phyloP scores from a whole-genome alignment of 345 rosid genomes.

The Arabis alpina region DNA sequence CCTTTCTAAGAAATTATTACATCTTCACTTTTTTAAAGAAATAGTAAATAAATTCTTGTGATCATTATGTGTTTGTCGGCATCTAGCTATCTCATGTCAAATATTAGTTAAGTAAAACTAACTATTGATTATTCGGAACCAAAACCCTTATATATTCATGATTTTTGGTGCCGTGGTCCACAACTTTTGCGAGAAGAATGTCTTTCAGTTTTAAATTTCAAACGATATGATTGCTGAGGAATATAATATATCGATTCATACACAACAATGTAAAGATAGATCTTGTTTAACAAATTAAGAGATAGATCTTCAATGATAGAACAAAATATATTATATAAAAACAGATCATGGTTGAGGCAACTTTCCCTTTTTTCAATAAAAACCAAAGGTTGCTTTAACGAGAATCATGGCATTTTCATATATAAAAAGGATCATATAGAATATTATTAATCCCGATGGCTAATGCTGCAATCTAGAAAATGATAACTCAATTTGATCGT shows the following conservation, averaged over 20 bases:
- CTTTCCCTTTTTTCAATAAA: constrained; percentile 44
- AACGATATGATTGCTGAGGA: constrained; percentile 34
- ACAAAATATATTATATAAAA: constrained; percentile 38
- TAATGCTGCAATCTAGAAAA: constrained; percentile 23
- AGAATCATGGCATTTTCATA: constrained; percentile 40
- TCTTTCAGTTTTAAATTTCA: constrained; percentile 36
- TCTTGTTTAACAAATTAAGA: constrained; percentile 41
- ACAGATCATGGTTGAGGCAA: constrained; percentile 42
- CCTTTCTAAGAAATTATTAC: constrained; percentile 38
- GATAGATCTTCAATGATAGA: constrained; percentile 42
- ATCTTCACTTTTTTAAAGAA: constrained; percentile 20
- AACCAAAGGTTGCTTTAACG: constrained; percentile 41
- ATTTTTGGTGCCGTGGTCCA: constrained; percentile 40
- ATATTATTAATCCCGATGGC: constrained; percentile 18
- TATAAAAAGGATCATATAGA: constrained; percentile 15
- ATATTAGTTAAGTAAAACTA: constrained; percentile 19
- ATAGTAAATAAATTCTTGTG: constrained; percentile 17
- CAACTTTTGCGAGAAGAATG: constrained; percentile 45
- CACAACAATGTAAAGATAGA: constrained; percentile 37
- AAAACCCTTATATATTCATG: constrained; percentile 17
- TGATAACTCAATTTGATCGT: constrained; percentile 3
- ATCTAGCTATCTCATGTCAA: constrained; percentile 40
- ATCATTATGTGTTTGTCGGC: constrained; percentile 44
- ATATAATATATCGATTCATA: constrained; percentile 35
- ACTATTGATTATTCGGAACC: constrained; percentile 20